phyloP scores from a whole-genome alignment of 768 basidiomycete genomes.

The Psilocybe sp. region DNA sequence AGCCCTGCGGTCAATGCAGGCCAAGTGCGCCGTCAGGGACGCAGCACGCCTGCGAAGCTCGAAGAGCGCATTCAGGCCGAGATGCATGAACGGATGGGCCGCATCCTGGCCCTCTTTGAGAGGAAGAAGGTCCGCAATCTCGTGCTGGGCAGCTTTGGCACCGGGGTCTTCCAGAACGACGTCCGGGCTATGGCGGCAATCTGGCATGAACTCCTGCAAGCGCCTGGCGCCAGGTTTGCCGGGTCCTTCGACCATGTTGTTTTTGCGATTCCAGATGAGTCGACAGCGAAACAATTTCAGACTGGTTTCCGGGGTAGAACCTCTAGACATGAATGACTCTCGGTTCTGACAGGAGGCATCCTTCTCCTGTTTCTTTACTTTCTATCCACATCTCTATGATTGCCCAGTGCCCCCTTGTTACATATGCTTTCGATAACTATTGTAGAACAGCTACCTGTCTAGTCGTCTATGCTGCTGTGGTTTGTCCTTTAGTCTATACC shows the following conservation, averaged over 20 bases:
- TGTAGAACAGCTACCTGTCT: too few species aligned
- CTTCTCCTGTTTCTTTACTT: too few species aligned
- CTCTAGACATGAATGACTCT: too few species aligned
- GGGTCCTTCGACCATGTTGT: slow-evolving; percentile 53
- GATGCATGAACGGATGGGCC: slow-evolving; percentile 70
- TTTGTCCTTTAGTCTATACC: too few species aligned
- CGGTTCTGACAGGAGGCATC: too few species aligned
- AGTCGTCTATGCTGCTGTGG: too few species aligned
- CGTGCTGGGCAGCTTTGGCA: slow-evolving; percentile 70
- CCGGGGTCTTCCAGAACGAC: slow-evolving; percentile 65
- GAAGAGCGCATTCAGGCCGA: slow-evolving; percentile 19
- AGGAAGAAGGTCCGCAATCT: slow-evolving; percentile 51
- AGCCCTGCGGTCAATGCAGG: slow-evolving; percentile 68
- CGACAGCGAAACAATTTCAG: slow-evolving; percentile 1
- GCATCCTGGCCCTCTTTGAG: slow-evolving; percentile 63
- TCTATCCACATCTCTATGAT: too few species aligned
- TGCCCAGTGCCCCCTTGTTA: too few species aligned
- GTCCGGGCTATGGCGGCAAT: slow-evolving; percentile 25
- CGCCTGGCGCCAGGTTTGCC: slow-evolving; percentile 42
- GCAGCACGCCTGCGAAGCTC: background rate
- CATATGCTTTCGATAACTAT: too few species aligned
- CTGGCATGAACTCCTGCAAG: slow-evolving; percentile 20
- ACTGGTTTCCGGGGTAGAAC: background rate
- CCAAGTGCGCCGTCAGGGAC: slow-evolving; percentile 22
- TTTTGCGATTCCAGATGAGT: slow-evolving; percentile 38